phyloP scores from a whole-genome alignment of 768 basidiomycete species.

The Termitomyces sp. region DNA sequence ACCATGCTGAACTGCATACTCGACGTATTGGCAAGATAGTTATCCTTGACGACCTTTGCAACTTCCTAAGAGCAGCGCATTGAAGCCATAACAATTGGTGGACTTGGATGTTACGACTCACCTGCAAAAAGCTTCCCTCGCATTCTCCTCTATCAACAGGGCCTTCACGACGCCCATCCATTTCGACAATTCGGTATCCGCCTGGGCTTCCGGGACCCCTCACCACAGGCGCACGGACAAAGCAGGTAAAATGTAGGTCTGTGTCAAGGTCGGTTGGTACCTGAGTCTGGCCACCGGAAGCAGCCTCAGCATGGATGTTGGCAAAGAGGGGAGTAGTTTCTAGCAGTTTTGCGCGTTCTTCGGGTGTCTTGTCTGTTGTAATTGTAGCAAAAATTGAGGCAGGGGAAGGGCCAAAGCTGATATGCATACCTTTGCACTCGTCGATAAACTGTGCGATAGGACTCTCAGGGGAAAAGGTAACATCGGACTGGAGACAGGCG shows the following conservation, averaged over 20 bases:
- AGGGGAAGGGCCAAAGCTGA: background rate
- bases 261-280: constrained; percentile 65
- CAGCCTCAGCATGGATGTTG: constrained; percentile 70
- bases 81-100: background rate
- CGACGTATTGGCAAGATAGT: constrained; percentile 50
- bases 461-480: constrained; percentile 52
- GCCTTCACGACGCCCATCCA: constrained; percentile 77
- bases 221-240: constrained; percentile 63
- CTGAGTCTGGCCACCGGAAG: constrained; percentile 64
- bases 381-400: background rate
- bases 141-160: constrained; percentile 79
- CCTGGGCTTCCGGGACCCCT: constrained; percentile 26
- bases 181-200: constrained; percentile 57
- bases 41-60: constrained; percentile 55
- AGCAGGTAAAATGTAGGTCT: constrained; percentile 85
- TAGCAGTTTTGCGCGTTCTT: constrained; percentile 72
- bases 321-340: constrained; percentile 76
- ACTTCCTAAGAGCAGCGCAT: constrained; percentile 45
- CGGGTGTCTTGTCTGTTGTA: constrained; percentile 61
- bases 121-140: constrained; percentile 50
- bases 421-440: constrained; percentile 48
- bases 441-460: constrained; percentile 66
- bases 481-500: constrained; percentile 41
- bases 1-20: constrained; percentile 68
- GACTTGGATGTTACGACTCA: constrained; percentile 18